These are phyloP conservation scores for Suhomyces guaymorum DNA, from an alignment of 1,139 yeast genomes.

Conservation along the genomic window DNA sequence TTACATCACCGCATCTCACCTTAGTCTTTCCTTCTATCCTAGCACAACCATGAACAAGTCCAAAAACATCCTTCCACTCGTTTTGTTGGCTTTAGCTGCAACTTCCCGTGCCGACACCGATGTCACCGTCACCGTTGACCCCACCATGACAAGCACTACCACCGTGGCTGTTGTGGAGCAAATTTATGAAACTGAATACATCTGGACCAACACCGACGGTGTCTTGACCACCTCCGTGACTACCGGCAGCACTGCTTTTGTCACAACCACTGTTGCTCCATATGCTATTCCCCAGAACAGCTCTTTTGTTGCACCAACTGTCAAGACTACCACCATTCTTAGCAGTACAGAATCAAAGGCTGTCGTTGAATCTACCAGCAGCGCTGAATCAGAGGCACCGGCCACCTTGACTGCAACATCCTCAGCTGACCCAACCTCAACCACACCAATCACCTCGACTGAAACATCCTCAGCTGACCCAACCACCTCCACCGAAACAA, in stretches of 20 bases:
- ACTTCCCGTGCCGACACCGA: constrained; percentile 16
- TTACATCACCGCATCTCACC: neutral
- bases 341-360: too few relatives aligned
- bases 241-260: constrained; percentile 26
- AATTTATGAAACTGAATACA: constrained; percentile 36
- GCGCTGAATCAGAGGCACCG: too few relatives aligned
- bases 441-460: too few relatives aligned
- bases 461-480: too few relatives aligned
- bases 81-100: constrained; percentile 15
- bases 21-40: constrained; percentile 8
- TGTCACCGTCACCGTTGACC: constrained; percentile 31
- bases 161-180: constrained; percentile 31
- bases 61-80: constrained; percentile 10
- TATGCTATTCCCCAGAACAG: neutral
- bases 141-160: constrained; percentile 33
- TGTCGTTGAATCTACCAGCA: too few relatives aligned
- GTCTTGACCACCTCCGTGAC: constrained; percentile 35
- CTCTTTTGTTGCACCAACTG: constrained; percentile 1
- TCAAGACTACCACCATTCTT: neutral
- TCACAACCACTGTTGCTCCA: constrained; percentile 2
- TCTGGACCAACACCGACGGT: constrained; percentile 34
- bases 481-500: too few relatives aligned
- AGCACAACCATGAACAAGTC: constrained; percentile 5
- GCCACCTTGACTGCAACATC: too few relatives aligned
- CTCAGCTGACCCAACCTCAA: too few relatives aligned